phyloP scores from a whole-genome alignment of 495 filamentous ascomycete species.

The Lasiosphaeriaceae sp. region DNA sequence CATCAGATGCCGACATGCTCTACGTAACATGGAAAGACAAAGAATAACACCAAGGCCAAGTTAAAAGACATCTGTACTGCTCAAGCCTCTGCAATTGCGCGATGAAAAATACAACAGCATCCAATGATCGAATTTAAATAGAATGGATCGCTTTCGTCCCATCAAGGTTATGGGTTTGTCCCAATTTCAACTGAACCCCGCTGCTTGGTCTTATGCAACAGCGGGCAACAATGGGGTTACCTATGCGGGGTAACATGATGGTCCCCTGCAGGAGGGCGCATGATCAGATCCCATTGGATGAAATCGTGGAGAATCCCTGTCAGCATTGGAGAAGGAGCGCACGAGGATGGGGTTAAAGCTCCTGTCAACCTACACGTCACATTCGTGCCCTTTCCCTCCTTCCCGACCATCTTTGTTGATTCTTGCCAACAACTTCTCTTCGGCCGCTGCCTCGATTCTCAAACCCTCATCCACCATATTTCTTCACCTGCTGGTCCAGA shows the following conservation, averaged over 20 bases:
- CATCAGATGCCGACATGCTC: too few relatives aligned
- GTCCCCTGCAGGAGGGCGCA: slow-evolving; percentile 14
- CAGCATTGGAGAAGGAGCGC: neutral
- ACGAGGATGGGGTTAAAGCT: neutral
- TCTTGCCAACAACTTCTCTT: neutral
- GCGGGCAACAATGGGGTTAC: neutral
- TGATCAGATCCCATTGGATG: slow-evolving; percentile 14
- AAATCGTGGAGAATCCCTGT: slow-evolving; percentile 18
- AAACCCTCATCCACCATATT: neutral
- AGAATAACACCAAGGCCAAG: too few relatives aligned
- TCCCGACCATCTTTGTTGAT: neutral
- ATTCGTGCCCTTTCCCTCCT: neutral
- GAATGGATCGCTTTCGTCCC: neutral
- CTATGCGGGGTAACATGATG: slow-evolving; percentile 10
- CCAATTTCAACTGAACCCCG: neutral
- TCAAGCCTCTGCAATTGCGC: too few relatives aligned
- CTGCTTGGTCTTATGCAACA: neutral
- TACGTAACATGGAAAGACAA: too few relatives aligned
- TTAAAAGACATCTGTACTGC: too few relatives aligned
- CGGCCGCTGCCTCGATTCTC: neutral
- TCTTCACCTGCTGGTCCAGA: neutral
- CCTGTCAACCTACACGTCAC: neutral
- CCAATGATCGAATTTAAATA: neutral
- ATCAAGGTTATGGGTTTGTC: neutral
- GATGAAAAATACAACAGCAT: too few relatives aligned